These are phyloP conservation scores for Clonostachys sp. DNA, from an alignment of 2,329 filamentous ascomycete species.

Conservation along the genomic window DNA sequence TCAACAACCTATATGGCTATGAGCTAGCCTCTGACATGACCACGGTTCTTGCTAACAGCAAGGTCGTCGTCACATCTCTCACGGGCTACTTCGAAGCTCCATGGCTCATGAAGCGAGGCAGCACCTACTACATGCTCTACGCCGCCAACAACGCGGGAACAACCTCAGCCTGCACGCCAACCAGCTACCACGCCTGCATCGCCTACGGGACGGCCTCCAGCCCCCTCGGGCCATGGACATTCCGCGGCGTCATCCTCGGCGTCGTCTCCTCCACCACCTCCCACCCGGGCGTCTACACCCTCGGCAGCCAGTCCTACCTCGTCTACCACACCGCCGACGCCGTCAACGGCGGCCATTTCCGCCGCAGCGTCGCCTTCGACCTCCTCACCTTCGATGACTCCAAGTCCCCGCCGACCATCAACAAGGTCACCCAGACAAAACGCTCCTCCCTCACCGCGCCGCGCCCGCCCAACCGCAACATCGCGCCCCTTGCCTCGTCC, in stretches of 20 bases:
- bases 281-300: slow-evolving; percentile 23
- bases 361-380: slow-evolving; percentile 26
- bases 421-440: slow-evolving; percentile 19
- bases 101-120: slow-evolving; percentile 26
- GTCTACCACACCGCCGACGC: slow-evolving; percentile 29
- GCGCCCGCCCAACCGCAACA: slow-evolving; percentile 20
- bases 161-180: slow-evolving; percentile 27
- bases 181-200: slow-evolving; percentile 29
- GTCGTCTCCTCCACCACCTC: slow-evolving; percentile 29
- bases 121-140: slow-evolving; percentile 31
- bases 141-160: slow-evolving; percentile 29
- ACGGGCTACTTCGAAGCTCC: slow-evolving; percentile 30
- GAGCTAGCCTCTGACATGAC: slow-evolving; percentile 28
- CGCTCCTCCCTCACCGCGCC: slow-evolving; percentile 9
- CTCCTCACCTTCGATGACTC: slow-evolving; percentile 22
- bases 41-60: slow-evolving; percentile 15
- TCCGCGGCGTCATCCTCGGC: slow-evolving; percentile 21
- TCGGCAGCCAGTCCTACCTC: slow-evolving; percentile 20
- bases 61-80: slow-evolving; percentile 14
- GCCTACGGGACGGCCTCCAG: slow-evolving; percentile 25
- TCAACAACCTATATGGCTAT: slow-evolving; percentile 22
- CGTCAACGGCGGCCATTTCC: slow-evolving; percentile 23
- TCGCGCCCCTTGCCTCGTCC: slow-evolving; percentile 17
- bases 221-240: slow-evolving; percentile 28
- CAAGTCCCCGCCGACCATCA: slow-evolving; percentile 15